Evolutionary conservation across 345 rosid species (phyloP).

Genomic region (Sisymbrium altissimum): DNA sequence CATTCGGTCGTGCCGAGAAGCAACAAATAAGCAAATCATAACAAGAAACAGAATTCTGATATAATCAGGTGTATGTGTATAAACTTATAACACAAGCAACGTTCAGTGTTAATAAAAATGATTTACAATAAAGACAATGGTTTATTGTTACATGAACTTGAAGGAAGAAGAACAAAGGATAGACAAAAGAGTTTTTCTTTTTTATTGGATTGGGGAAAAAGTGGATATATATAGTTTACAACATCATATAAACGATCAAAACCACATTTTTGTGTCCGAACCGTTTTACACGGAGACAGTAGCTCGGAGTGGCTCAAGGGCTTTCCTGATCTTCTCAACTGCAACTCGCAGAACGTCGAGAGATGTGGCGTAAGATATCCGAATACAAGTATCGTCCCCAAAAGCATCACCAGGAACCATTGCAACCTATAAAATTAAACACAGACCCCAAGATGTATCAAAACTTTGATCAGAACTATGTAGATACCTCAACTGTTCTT

Average conservation of each 20-base stretch:
- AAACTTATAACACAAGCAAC: too few relatives aligned
- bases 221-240: conserved; percentile 1
- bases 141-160: not conserved
- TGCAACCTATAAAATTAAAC: conserved; percentile 59
- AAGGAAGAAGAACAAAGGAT: not conserved
- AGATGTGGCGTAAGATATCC: conserved; percentile 90
- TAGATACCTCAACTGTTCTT: not conserved
- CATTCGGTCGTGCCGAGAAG: too few relatives aligned
- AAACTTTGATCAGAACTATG: not conserved
- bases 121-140: not conserved
- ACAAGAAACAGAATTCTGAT: too few relatives aligned
- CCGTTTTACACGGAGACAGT: conserved; percentile 49
- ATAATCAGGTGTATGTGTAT: too few relatives aligned
- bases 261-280: not conserved
- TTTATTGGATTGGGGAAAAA: not conserved
- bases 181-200: not conserved
- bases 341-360: conserved; percentile 69
- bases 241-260: not conserved
- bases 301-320: conserved; percentile 51
- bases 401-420: conserved; percentile 96
- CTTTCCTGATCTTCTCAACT: conserved; percentile 75
- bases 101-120: not conserved
- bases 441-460: not conserved
- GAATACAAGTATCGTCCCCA: conserved; percentile 86
- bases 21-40: too few relatives aligned